These are phyloP conservation scores for Thalassiosira mediterranea DNA, from an alignment of 352 stramenopile genomes.

Conservation along the genomic window DNA sequence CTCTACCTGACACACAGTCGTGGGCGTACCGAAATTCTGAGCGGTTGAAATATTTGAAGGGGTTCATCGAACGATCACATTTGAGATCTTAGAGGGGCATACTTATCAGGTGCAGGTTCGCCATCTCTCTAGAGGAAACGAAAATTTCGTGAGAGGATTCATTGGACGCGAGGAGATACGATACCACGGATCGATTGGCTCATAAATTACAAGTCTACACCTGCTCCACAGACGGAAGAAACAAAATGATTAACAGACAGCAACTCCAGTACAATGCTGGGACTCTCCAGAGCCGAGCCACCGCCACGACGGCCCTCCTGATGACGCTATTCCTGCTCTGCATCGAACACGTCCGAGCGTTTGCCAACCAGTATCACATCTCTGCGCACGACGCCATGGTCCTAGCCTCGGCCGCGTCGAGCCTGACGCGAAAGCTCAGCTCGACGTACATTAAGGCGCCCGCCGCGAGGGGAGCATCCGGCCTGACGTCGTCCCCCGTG, in stretches of 20 bases:
- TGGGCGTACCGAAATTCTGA: too few relatives aligned
- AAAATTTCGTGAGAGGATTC: too few relatives aligned
- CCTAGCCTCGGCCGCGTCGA: constrained; percentile 40
- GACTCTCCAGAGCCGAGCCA: constrained; percentile 32
- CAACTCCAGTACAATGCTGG: constrained; percentile 30
- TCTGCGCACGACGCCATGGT: constrained; percentile 38
- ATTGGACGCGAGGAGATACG: too few relatives aligned
- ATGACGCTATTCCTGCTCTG: constrained; percentile 48
- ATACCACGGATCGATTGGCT: too few relatives aligned
- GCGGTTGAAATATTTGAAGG: too few relatives aligned
- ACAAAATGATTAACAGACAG: constrained; percentile 27
- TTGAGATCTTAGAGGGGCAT: too few relatives aligned
- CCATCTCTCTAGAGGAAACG: too few relatives aligned
- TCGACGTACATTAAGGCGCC: constrained; percentile 16
- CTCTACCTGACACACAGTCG: too few relatives aligned
- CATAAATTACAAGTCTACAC: too few relatives aligned
- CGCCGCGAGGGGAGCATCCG: constrained; percentile 13
- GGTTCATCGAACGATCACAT: too few relatives aligned
- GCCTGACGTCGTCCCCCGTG: constrained; percentile 13
- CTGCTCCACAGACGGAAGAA: too few relatives aligned
- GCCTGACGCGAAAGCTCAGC: constrained; percentile 31
- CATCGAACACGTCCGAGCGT: constrained; percentile 44
- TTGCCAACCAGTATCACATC: constrained; percentile 50
- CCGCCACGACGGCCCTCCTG: constrained; percentile 35
- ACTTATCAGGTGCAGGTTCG: too few relatives aligned